Conservation (phyloP, 2,329 filamentous ascomycete species). For the Colletotrichum incanum region DNA sequence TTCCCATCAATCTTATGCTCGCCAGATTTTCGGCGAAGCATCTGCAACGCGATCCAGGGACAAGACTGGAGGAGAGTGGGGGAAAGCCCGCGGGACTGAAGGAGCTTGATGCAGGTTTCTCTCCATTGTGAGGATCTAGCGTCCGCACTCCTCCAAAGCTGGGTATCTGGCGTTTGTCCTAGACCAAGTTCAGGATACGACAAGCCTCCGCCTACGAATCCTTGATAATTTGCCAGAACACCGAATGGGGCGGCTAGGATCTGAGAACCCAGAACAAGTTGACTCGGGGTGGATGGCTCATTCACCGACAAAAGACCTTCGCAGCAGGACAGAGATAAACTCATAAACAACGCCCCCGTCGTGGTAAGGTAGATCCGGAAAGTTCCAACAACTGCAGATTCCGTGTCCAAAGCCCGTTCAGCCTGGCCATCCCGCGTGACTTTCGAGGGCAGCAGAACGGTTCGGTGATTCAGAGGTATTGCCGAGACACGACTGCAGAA, state of each 20-base stretch:
- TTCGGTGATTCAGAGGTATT: constrained; percentile 68
- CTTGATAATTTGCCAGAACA: constrained; percentile 60
- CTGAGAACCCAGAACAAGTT: constrained; percentile 59
- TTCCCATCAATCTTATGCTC: constrained; percentile 62
- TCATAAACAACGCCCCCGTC: constrained; percentile 67
- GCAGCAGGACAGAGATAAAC: constrained; percentile 63
- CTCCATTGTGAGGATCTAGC: constrained; percentile 64
- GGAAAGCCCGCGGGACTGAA: constrained; percentile 67
- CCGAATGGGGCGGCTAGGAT: constrained; percentile 72
- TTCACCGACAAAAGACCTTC: constrained; percentile 64
- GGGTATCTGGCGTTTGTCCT: constrained; percentile 69
- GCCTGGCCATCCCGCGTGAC: constrained; percentile 34
- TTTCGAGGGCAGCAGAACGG: constrained; percentile 59
- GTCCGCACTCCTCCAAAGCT: constrained; percentile 61
- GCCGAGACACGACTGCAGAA: constrained; percentile 66
- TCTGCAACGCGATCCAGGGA: constrained; percentile 67
- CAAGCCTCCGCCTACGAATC: constrained; percentile 53
- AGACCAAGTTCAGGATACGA: constrained; percentile 55
- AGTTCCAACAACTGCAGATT: constrained; percentile 55
- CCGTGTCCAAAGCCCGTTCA: constrained; percentile 21
- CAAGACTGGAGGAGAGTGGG: constrained; percentile 59
- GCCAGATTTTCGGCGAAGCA: constrained; percentile 61
- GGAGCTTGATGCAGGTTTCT: constrained; percentile 64
- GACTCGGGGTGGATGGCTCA: constrained; percentile 58
- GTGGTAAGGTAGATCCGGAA: constrained; percentile 71